Evolutionary conservation across 768 basidiomycete species (phyloP).

Genomic region (Amanita inopinata): DNA sequence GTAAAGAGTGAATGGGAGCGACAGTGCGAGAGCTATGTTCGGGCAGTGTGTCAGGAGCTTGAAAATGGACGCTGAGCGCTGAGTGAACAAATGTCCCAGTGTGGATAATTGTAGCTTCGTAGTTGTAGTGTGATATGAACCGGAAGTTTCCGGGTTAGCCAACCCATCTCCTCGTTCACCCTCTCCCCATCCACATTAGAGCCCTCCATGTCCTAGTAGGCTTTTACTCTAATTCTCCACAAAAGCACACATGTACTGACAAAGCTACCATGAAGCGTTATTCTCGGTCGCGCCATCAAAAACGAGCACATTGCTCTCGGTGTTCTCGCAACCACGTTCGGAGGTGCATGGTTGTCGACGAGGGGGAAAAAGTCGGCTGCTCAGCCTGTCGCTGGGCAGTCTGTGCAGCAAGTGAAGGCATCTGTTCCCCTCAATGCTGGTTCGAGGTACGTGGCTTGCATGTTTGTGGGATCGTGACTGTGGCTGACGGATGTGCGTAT

Average conservation of each 20-base stretch:
- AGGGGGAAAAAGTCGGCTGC: conserved; percentile 39
- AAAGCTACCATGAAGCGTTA: conserved; percentile 36
- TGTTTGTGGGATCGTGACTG: conserved; percentile 1
- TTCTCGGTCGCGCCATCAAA: conserved; percentile 73
- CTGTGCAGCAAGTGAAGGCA: conserved; percentile 50
- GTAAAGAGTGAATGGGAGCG: too few species aligned
- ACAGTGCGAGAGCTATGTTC: too few species aligned
- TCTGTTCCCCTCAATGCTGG: conserved; percentile 54
- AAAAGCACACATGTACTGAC: background rate
- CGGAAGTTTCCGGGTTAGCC: conserved; percentile 3
- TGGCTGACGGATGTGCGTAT: conserved; percentile 11
- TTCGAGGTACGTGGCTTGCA: conserved; percentile 50
- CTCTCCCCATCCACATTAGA: background rate
- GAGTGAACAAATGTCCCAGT: too few species aligned
- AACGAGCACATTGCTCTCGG: conserved; percentile 73
- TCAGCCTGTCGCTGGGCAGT: conserved; percentile 21
- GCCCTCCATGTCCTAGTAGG: conserved; percentile 9
- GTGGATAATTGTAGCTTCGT: too few species aligned
- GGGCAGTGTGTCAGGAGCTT: too few species aligned
- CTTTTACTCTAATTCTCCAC: background rate
- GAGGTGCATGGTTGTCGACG: conserved; percentile 41
- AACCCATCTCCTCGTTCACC: background rate
- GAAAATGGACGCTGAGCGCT: too few species aligned
- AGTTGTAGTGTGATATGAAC: too few species aligned
- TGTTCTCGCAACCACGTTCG: conserved; percentile 48